These are phyloP conservation scores for Knoxia roxburghii DNA, from an alignment of 257 asterid genomes.

Conservation along the genomic window DNA sequence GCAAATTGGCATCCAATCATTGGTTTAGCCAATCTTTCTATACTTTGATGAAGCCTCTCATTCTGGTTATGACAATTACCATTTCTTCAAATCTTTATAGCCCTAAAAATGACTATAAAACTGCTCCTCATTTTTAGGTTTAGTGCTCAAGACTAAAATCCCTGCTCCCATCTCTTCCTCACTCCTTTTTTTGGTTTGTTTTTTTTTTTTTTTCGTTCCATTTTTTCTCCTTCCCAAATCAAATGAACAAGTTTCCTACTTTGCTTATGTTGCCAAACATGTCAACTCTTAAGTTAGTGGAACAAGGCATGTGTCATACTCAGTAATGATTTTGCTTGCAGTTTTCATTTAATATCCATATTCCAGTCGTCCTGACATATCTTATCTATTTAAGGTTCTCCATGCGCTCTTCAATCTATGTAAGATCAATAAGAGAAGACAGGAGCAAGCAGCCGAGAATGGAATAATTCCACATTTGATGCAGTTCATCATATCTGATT, in stretches of 20 bases:
- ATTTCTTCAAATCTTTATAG: not conserved
- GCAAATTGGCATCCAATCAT: not conserved
- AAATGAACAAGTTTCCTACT: not conserved
- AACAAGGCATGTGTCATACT: not conserved
- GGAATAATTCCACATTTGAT: conserved; percentile 96
- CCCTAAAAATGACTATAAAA: not conserved
- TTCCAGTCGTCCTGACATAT: conserved; percentile 25
- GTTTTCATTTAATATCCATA: not conserved
- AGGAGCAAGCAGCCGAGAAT: conserved; percentile 98
- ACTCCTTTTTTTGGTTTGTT: not conserved
- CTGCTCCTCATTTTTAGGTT: not conserved
- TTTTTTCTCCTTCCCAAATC: not conserved
- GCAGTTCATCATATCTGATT: conserved; percentile 85
- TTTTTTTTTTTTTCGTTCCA: no score
- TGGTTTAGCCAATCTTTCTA: not conserved
- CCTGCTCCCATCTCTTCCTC: not conserved
- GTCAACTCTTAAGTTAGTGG: not conserved
- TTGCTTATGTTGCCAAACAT: not conserved
- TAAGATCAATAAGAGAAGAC: conserved; percentile 97
- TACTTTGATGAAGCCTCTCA: not conserved
- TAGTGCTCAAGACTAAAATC: not conserved
- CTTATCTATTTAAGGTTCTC: conserved; percentile 63
- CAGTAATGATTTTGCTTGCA: not conserved
- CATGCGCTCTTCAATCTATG: conserved; percentile 94
- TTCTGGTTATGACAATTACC: not conserved